Evolutionary conservation across 2,329 filamentous ascomycete genomes (phyloP), one percentile per base, ranked within the genome.

Genomic region (Diaporthe sp.): DNA sequence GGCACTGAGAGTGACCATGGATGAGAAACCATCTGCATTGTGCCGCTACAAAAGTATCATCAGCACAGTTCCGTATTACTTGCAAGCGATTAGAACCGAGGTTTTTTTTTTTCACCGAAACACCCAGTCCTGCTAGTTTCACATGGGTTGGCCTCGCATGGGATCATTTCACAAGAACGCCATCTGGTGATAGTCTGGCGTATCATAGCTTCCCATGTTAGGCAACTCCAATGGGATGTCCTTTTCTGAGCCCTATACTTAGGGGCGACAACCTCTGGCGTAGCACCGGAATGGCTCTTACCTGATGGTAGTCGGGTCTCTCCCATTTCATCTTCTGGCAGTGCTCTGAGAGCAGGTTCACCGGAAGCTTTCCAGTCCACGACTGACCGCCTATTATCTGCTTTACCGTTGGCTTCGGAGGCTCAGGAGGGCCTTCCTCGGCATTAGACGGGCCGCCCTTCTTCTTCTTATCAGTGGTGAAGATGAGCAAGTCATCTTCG

Each of bases 281-380:
- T 4, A 28, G 30, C 69, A 67, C 15, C 73, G 73, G 73, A 73
- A 30, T 64, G 25, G 19, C 15, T 77, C 85, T 82, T 85, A 93
- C 91, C 86, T 95, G 95, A 77, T 93, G 93, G 83, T 98, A 99
- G 77, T 97, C 96, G 2, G 96, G 96, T 82, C 93, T 96, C 78
- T 95, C 94, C 97, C 97, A 99, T 82, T 95, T 95, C 83, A 97
- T 94, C 83, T 96, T 97, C 85, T 98, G 95, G 80, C 96, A 98
- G 84, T 97, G 94, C 87, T 98, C 97, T 47, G 94, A 95, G 77
- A 98, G 90, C 80, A 98, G 89, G 82, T 97, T 98, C 77, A 98
- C 94, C 1, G 97, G 97, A 42, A 99, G 87, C 83, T 99, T 99
- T 54, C 97, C 97, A 0, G 97, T 99, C 97, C 97, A 99, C 78